Base-by-base conservation (phyloP, 805 yeast species). In the Kluyveromyces dobzhanskii region DNA sequence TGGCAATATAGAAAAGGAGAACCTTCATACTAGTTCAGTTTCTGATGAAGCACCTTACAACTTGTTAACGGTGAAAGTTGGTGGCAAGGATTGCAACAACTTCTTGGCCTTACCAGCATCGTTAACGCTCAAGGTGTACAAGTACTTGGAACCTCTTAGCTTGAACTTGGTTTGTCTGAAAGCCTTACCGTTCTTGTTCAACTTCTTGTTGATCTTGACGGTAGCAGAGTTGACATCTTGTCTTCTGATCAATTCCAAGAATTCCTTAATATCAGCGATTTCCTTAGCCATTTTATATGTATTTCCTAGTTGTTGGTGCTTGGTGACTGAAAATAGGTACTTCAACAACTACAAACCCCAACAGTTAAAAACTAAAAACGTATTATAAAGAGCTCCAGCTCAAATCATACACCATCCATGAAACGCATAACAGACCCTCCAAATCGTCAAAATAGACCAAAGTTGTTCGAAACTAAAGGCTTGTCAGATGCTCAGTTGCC, bases 61-160 rank as follows among this genome's bases (percentile, higher is more conserved):
- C 51, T 59, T 61, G 63, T 67, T 76, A 66, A 81, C 80, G 67
- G 78, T 76, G 70, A 84, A 77, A 62, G 84, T 77, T 68, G 98
- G 95, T 70, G 97, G 97, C 64, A 92, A 78, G 64, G 97, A 84
- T 77, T 88, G 96, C 66, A 85, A 80, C 74, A 92, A 79, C 78
- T 92, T 92, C 82, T 85, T 80, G 63, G 97, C 97, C 80, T 87
- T 88, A 70, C 85, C 82, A 64, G 86, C 83, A 70, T 92, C 97
- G 75, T 83, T 78, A 64, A 92, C 90, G 58, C 84, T 84, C 71
- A 90, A 77, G 59, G 98, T 92, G 85, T 92, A 92, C 66, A 86
- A 80, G 77, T 84, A 70, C 70, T 76, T 86, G 52, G 95, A 64
- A 70, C 97, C 96, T 80, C 97, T 87, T 65, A 92, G 85, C 85